Evolutionary conservation across 1,139 yeast genomes (phyloP).

Genomic region (Ashbya aceris): DNA sequence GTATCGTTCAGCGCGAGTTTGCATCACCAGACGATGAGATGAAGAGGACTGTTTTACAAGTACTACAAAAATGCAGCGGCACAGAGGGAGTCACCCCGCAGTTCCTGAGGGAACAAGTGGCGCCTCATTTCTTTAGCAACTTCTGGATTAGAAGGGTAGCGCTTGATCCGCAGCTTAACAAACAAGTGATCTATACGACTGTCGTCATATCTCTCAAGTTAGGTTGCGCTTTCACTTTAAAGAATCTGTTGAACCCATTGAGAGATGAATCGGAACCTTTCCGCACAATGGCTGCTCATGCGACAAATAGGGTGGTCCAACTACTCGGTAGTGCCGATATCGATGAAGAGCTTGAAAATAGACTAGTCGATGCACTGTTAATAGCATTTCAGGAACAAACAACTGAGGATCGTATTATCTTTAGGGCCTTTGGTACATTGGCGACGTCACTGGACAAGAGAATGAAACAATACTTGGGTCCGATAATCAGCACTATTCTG

Average conservation of each 20-base stretch:
- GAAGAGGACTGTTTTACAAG: conserved; percentile 61
- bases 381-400: conserved; percentile 79
- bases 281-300: conserved; percentile 69
- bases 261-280: conserved; percentile 80
- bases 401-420: conserved; percentile 42
- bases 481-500: conserved; percentile 64
- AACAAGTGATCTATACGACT: conserved; percentile 67
- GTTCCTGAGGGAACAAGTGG: conserved; percentile 41
- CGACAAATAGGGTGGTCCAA: conserved; percentile 44
- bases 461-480: conserved; percentile 64
- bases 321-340: conserved; percentile 42
- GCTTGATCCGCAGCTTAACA: conserved; percentile 43
- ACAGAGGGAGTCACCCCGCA: conserved; percentile 43
- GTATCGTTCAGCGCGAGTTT: conserved; percentile 62
- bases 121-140: conserved; percentile 54
- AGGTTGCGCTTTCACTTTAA: conserved; percentile 56
- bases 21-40: conserved; percentile 83
- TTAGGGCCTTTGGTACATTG: conserved; percentile 59
- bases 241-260: conserved; percentile 46
- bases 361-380: conserved; percentile 73
- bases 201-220: conserved; percentile 55
- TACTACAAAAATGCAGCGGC: conserved; percentile 48
- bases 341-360: conserved; percentile 50
- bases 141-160: conserved; percentile 79
- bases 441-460: conserved; percentile 61